Percentiles rank a stretch among this genome's conserved stretches.
Evolutionary conservation across 108 stramenopile genomes (phyloP).

Genomic region (Fistulifera solaris): DNA sequence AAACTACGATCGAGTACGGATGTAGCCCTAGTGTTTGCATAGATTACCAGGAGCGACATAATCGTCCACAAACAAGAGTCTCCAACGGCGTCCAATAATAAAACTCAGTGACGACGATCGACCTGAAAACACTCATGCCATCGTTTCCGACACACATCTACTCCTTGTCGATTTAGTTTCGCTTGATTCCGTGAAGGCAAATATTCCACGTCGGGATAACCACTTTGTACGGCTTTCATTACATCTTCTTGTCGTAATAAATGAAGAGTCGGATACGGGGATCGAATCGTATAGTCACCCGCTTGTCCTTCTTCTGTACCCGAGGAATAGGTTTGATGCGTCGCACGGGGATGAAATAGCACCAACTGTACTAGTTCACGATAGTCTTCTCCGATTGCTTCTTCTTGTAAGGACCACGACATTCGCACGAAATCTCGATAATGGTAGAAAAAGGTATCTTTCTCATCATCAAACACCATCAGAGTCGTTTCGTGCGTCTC

Average conservation of each 20-base stretch:
- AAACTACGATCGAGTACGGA: too few species aligned
- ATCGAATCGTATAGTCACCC: slow-evolving; percentile 31
- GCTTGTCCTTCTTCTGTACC: slow-evolving; percentile 3
- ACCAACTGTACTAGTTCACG: slow-evolving; percentile 19
- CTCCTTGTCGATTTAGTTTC: slow-evolving; percentile 16
- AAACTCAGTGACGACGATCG: too few species aligned
- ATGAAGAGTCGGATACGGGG: slow-evolving; percentile 32
- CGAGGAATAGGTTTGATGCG: slow-evolving; percentile 25
- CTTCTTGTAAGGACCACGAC: slow-evolving; percentile 24
- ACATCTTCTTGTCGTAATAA: slow-evolving; percentile 30
- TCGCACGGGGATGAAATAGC: slow-evolving; percentile 31
- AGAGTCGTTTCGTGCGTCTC: slow-evolving; percentile 10
- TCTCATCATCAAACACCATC: slow-evolving; percentile 17
- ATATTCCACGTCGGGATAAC: slow-evolving; percentile 24
- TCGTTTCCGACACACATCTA: slow-evolving; percentile 17
- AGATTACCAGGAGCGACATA: too few species aligned
- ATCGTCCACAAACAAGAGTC: too few species aligned
- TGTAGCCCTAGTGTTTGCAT: too few species aligned
- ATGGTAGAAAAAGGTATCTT: slow-evolving; percentile 3
- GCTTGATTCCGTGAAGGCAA: slow-evolving; percentile 23
- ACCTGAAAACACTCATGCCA: slow-evolving; percentile 12
- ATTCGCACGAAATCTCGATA: slow-evolving; percentile 27
- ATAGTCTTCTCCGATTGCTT: slow-evolving; percentile 12
- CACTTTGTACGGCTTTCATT: slow-evolving; percentile 23
- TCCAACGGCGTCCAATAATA: too few species aligned